Evolutionary conservation across 352 stramenopile genomes (phyloP).

Genomic region (Phytophthora sp.): DNA sequence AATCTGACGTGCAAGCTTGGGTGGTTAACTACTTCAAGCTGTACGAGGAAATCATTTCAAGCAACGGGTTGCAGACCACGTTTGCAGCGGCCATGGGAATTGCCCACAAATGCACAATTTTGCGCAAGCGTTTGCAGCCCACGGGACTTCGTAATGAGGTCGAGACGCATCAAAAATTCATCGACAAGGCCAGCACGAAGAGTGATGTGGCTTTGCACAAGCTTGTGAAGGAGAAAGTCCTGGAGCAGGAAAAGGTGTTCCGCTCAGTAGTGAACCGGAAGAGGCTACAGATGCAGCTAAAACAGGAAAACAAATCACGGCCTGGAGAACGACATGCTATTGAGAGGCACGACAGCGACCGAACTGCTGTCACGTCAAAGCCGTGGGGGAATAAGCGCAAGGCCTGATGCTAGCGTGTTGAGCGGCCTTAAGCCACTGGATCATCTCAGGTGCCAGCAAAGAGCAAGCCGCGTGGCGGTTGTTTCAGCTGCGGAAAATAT

Average conservation of each 20-base stretch:
- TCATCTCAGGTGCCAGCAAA: constrained; percentile 1
- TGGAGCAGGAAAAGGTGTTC: constrained; percentile 29
- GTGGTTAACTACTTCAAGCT: constrained; percentile 6
- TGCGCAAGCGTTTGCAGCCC: neutral
- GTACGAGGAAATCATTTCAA: neutral
- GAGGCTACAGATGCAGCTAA: neutral
- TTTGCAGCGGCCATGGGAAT: neutral
- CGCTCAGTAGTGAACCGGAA: neutral
- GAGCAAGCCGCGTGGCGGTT: neutral
- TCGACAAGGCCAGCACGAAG: neutral
- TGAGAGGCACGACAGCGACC: too few species aligned
- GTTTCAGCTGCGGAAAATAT: constrained; percentile 20
- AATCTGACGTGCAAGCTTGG: neutral
- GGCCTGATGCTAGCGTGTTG: too few species aligned
- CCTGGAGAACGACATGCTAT: too few species aligned
- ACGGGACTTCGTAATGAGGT: neutral
- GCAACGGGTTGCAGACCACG: neutral
- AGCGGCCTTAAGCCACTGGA: too few species aligned
- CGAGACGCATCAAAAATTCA: neutral
- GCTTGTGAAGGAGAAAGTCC: constrained; percentile 22
- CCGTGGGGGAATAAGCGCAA: too few species aligned
- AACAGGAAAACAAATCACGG: neutral
- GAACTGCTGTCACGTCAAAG: too few species aligned
- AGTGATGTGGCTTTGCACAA: constrained; percentile 13
- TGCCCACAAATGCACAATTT: neutral